Base-by-base conservation (phyloP, 495 filamentous ascomycete species). In the Penicillium coprophilum region DNA sequence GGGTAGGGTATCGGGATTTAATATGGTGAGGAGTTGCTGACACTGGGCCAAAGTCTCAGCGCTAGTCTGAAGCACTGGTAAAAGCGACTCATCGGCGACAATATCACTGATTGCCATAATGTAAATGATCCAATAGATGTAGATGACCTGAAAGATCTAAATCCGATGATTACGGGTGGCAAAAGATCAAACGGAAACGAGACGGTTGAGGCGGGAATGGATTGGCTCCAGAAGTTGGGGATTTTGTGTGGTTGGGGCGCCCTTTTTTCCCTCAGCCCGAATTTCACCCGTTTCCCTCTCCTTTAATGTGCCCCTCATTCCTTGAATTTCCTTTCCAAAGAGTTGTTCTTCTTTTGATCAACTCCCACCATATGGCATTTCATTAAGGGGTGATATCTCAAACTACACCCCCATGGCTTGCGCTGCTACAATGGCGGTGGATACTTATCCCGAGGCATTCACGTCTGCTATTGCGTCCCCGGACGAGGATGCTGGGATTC, bases 21-120 rank as follows among this genome's bases (percentile, higher is more conserved):
- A 55, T 24, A 81, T 61, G 31, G 86, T 76, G 47, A 95, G 79
- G 27, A 96, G 81, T n/a, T 76, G 77, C 56, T 89, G 78, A 50
- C 89, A 91, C 68, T 91, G 88, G 30, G 84, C 74, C 43, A 87
- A 85, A 10, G 90, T 85, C 43, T 86, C 81, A 45, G 81, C 79
- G 38, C 86, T 90, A 21, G 86, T 80, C 24, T 85, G 77, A 31
- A 96, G 79, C 53, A 90, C 90, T n/a, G 85, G 79, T 46, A 77
- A 71, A 20, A 96, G 82, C 40, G 82, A 78, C 13, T 85, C 76
- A 67, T 95, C 88, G 28, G 83, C 84, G 58, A 94, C 82, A 62
- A 87, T 81, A 34, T 82, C 78, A 65, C 83, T 74, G 57, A 76
- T 74, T 43, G 76, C 70, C 80, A 84, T 83, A 30, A 56, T 59